phyloP scores from a whole-genome alignment of 176 grass and related monocot species.

The Ensete ventricosum region DNA sequence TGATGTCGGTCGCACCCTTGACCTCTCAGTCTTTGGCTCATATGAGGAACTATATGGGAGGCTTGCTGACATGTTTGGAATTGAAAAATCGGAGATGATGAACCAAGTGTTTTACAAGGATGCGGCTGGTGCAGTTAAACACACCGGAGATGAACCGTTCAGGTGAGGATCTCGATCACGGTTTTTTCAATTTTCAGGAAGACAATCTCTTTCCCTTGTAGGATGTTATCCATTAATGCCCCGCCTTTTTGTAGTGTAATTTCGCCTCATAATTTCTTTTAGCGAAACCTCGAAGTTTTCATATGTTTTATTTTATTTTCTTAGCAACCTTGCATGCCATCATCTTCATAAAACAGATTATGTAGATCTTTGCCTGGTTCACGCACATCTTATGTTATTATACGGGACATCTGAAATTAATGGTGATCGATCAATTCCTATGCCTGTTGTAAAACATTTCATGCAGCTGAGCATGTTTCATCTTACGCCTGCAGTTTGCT shows the following conservation, averaged over 20 bases:
- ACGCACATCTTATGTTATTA: too few species aligned
- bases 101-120: conserved; percentile 50
- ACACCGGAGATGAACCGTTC: conserved; percentile 54
- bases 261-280: too few species aligned
- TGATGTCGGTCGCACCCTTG: conserved; percentile 59
- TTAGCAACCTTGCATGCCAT: too few species aligned
- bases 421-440: background rate
- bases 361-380: too few species aligned
- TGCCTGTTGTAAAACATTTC: background rate
- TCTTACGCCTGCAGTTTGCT: too few species aligned
- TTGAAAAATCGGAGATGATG: conserved; percentile 39
- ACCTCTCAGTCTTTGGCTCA: conserved; percentile 48
- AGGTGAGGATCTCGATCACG: conserved; percentile 26
- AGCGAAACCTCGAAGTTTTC: too few species aligned
- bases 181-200: background rate
- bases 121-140: conserved; percentile 44
- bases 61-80: conserved; percentile 51
- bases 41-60: conserved; percentile 58
- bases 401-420: background rate
- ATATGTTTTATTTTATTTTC: too few species aligned
- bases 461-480: background rate
- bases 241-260: too few species aligned
- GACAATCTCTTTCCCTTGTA: background rate
- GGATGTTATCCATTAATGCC: background rate
- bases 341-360: too few species aligned